Evolutionary conservation across 1,284 basidiomycete genomes (phyloP), one percentile per base, ranked within the genome.

Genomic region (Omphalotus olearius): DNA sequence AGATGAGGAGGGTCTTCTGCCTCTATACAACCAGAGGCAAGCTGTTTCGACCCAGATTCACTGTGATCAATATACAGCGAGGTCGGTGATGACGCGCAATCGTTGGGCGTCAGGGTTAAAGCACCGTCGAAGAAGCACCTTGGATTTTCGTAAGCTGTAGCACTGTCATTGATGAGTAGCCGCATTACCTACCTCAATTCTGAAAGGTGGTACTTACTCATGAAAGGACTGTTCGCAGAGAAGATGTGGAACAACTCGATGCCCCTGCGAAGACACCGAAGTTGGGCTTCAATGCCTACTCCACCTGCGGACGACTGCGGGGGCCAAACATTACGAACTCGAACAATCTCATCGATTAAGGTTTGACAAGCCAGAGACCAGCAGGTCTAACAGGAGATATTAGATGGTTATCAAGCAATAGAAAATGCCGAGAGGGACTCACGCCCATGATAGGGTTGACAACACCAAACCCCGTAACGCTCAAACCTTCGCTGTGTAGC

Each of bases 391-490:
- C 47, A 40, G 42, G n/a, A 26, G 53, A 23, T 52, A 23, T 38
- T 23, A 53, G 35, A 37, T 46, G 37, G 46, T 30, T 23, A 23
- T 45, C 35, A 42, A n/a, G 23, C 39, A 42, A 43, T 26, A 50
- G 50, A 35, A 49, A 35, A 35, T 39, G 35, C 14, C 39, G 13
- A 46, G 49, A 47, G 25, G 33, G 3, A 70, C 74, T 63, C 62
- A 75, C 74, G 28, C 71, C 72, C 68, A 74, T 71, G 18, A 76
- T 71, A n/a, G 74, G 72, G 57, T 73, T 76, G 40, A 75, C 64
- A 56, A 64, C 64, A 5, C 66, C 66, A 17, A 72, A 52, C 30
- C 71, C 66, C 42, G 64, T 65, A 11, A 72, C 60, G 47, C 69
- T 68, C 13, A 70, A 57, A 40, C 67, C 68, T 16, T 65, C 68